phyloP scores from a whole-genome alignment of 768 basidiomycete species.

The Calocybe gangraenosa region DNA sequence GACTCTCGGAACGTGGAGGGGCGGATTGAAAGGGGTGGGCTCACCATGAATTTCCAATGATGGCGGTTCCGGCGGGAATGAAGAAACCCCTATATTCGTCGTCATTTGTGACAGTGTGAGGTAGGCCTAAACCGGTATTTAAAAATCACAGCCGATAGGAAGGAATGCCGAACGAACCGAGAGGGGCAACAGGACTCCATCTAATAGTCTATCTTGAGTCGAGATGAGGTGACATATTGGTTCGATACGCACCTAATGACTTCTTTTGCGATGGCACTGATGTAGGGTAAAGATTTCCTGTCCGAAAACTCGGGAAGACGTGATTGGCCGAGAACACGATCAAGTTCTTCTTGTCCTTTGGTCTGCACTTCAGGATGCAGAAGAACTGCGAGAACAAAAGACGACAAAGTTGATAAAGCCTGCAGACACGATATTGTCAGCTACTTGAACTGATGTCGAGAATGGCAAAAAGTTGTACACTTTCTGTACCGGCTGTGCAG shows the following conservation, averaged over 20 bases:
- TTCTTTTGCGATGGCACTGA: conserved; percentile 38
- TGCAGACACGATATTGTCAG: conserved; percentile 3
- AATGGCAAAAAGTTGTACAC: conserved; percentile 25
- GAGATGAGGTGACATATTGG: background rate
- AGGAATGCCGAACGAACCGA: conserved; percentile 16
- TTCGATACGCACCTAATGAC: conserved; percentile 23
- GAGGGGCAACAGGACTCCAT: conserved; percentile 28
- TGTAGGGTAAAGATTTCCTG: conserved; percentile 32
- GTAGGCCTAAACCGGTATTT: conserved; percentile 21
- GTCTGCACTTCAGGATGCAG: conserved; percentile 29
- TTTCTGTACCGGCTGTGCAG: conserved; percentile 37
- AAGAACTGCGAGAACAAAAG: conserved; percentile 32
- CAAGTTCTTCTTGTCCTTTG: conserved; percentile 28
- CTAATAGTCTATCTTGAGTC: conserved; percentile 11
- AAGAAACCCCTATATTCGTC: conserved; percentile 39
- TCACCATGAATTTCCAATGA: conserved; percentile 41
- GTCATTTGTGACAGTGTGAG: conserved; percentile 35
- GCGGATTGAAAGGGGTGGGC: background rate
- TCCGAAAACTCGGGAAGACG: conserved; percentile 27
- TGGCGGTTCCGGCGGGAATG: conserved; percentile 41
- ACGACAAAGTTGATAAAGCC: conserved; percentile 31
- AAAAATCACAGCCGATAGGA: background rate
- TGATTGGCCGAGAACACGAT: conserved; percentile 24
- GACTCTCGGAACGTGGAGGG: background rate
- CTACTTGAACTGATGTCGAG: background rate